Conservation (phyloP, 2,329 filamentous ascomycete species). For the Aspergillus texensis region DNA sequence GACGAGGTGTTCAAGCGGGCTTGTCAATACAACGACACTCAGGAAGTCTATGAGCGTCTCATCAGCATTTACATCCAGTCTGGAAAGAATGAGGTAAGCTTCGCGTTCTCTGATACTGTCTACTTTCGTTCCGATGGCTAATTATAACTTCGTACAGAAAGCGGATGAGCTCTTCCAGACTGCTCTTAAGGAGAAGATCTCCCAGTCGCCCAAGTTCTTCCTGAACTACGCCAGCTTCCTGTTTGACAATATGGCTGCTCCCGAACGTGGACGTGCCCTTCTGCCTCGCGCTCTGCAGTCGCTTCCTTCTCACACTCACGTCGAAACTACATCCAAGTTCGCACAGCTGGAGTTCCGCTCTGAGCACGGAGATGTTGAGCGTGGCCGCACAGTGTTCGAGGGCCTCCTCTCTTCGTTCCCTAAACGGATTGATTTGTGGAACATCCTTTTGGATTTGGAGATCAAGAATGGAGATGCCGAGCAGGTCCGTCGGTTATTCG, state of each 20-base stretch:
- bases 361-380: conserved; percentile 78
- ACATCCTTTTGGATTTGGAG: conserved; percentile 86
- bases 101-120: background rate
- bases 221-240: conserved; percentile 94
- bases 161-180: conserved; percentile 85
- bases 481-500: conserved; percentile 76
- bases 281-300: conserved; percentile 83
- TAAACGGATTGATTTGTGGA: conserved; percentile 91
- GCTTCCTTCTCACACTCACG: conserved; percentile 69
- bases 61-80: conserved; percentile 95
- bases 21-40: conserved; percentile 89
- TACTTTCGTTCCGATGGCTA: conserved; percentile 15
- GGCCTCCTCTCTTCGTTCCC: conserved; percentile 80
- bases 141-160: conserved; percentile 59
- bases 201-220: conserved; percentile 79
- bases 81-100: conserved; percentile 75
- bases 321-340: conserved; percentile 81
- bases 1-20: conserved; percentile 89
- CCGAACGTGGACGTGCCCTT: conserved; percentile 75
- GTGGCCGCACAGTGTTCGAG: conserved; percentile 92
- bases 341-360: conserved; percentile 90
- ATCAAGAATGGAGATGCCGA: conserved; percentile 62
- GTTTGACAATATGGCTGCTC: conserved; percentile 69
- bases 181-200: conserved; percentile 89
- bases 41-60: conserved; percentile 85